Percentiles rank a stretch among this genome's conserved stretches.
Conservation (phyloP, 306 rosid species). For the Bauhinia variegata region DNA sequence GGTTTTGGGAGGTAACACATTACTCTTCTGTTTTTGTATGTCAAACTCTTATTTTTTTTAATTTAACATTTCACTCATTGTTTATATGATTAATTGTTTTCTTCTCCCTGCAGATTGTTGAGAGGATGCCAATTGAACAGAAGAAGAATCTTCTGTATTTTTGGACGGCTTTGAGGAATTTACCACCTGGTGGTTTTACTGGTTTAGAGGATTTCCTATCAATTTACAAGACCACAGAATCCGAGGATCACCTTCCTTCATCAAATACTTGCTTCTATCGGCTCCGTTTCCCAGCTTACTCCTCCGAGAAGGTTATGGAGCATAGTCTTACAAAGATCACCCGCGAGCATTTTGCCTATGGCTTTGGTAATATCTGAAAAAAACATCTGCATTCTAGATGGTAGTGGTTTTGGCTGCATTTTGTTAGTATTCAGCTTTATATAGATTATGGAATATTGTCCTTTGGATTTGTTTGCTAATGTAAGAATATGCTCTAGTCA, state of each 20-base stretch:
- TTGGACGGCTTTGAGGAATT: slow-evolving; percentile 65
- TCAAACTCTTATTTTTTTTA: too few relatives aligned
- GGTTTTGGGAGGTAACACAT: slow-evolving; percentile 67
- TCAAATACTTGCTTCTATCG: slow-evolving; percentile 69
- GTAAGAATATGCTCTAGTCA: slow-evolving; percentile 31
- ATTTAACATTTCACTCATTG: neutral
- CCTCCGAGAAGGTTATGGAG: slow-evolving; percentile 45
- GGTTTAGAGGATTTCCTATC: slow-evolving; percentile 60
- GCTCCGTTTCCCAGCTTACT: slow-evolving; percentile 62
- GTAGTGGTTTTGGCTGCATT: slow-evolving; percentile 45
- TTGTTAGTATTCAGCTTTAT: slow-evolving; percentile 44
- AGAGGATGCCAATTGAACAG: slow-evolving; percentile 58
- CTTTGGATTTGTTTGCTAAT: slow-evolving; percentile 23
- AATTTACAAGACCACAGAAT: slow-evolving; percentile 56
- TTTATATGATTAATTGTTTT: slow-evolving; percentile 8
- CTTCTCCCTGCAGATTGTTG: slow-evolving; percentile 46
- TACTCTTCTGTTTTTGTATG: too few relatives aligned
- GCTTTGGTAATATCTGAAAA: slow-evolving; percentile 70
- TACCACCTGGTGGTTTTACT: slow-evolving; percentile 62
- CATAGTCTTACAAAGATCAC: slow-evolving; percentile 54
- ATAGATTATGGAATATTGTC: slow-evolving; percentile 42
- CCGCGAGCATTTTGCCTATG: slow-evolving; percentile 64
- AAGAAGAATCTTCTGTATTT: slow-evolving; percentile 62
- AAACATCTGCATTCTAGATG: slow-evolving; percentile 28
- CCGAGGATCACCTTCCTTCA: slow-evolving; percentile 53